Evolutionary conservation across 2,329 filamentous ascomycete species (phyloP).

Genomic region (Fusarium sp.): DNA sequence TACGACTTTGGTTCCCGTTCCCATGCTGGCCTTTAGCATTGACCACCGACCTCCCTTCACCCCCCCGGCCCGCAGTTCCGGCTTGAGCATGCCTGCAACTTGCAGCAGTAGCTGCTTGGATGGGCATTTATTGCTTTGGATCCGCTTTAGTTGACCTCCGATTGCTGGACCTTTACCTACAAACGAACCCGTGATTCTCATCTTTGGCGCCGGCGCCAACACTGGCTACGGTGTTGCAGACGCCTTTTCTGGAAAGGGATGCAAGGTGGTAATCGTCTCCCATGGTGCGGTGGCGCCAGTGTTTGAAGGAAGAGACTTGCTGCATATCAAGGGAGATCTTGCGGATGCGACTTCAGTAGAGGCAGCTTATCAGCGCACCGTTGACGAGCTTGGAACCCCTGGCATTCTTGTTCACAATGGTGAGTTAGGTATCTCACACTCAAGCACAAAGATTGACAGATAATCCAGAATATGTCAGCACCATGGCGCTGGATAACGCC

Average conservation of each 20-base stretch:
- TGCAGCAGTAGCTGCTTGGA: too few species aligned
- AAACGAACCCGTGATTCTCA: too few species aligned
- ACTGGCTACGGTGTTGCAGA: conserved; percentile 19
- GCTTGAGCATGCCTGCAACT: too few species aligned
- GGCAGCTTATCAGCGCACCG: not conserved
- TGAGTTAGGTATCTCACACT: not conserved
- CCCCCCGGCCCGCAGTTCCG: too few species aligned
- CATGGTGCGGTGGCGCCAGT: not conserved
- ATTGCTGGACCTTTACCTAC: too few species aligned
- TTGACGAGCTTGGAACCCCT: not conserved
- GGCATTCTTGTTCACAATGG: not conserved
- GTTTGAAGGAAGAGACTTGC: not conserved
- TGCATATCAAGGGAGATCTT: not conserved
- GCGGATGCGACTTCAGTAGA: not conserved
- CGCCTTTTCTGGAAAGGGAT: conserved; percentile 9
- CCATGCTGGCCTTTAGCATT: too few species aligned
- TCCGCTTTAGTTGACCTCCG: too few species aligned
- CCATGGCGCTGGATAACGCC: not conserved
- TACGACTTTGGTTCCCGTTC: too few species aligned
- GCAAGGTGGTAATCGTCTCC: conserved; percentile 9
- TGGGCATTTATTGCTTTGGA: too few species aligned
- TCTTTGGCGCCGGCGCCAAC: conserved; percentile 23
- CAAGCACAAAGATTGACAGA: not conserved
- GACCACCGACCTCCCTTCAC: too few species aligned
- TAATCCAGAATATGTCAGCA: not conserved